Percentiles rank a stretch among this genome's conserved stretches.
These are phyloP conservation scores for Pseudevernia furfuracea DNA, from an alignment of 495 filamentous ascomycete species.

Conservation along the genomic window DNA sequence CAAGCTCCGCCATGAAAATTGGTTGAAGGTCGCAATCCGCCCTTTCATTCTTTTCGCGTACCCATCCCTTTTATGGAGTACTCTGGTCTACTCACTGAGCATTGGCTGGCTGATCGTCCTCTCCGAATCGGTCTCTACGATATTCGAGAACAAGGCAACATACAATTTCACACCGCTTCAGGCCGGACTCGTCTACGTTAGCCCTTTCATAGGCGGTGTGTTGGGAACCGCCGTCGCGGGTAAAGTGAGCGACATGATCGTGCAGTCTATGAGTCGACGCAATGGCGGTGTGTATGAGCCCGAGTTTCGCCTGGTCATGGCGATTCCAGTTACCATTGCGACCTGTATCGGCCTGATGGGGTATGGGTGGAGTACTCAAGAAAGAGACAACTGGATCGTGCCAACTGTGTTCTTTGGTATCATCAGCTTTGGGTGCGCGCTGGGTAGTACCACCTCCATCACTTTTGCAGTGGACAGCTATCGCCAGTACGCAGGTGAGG, in stretches of 20 bases:
- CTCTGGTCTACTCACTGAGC: constrained; percentile 76
- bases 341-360: constrained; percentile 86
- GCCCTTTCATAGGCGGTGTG: constrained; percentile 80
- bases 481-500: constrained; percentile 88
- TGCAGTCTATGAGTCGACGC: constrained; percentile 65
- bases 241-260: constrained; percentile 77
- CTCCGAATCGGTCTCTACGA: constrained; percentile 73
- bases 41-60: constrained; percentile 84
- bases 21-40: constrained; percentile 64
- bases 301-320: constrained; percentile 92
- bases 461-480: constrained; percentile 94
- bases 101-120: constrained; percentile 96
- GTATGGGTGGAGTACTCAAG: constrained; percentile 80
- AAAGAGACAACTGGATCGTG: constrained; percentile 75
- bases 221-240: constrained; percentile 88
- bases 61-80: constrained; percentile 84
- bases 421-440: constrained; percentile 86
- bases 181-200: constrained; percentile 82
- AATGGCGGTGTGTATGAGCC: constrained; percentile 95
- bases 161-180: constrained; percentile 77
- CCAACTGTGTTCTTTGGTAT: constrained; percentile 89
- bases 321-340: constrained; percentile 64
- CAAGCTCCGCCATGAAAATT: constrained; percentile 66
- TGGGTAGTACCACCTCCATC: constrained; percentile 89
- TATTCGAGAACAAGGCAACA: constrained; percentile 55